Evolutionary conservation across 495 filamentous ascomycete genomes (phyloP).

Genomic region (Antarctomyces pellizariae): DNA sequence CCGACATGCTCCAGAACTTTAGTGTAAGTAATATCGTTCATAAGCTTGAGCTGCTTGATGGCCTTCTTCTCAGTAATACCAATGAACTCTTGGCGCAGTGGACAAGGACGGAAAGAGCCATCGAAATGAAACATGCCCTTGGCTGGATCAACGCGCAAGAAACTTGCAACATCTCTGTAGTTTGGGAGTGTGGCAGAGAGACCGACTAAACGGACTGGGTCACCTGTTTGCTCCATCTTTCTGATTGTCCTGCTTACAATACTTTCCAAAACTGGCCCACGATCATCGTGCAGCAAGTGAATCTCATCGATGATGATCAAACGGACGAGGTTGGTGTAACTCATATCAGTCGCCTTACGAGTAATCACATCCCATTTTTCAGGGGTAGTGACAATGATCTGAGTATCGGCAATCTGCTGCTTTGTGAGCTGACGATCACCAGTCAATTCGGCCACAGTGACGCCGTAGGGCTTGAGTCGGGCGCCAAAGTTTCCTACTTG

Average conservation of each 20-base stretch:
- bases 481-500: conserved; percentile 94
- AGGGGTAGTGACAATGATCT: conserved; percentile 95
- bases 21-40: conserved; percentile 97
- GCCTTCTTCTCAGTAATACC: conserved; percentile 95
- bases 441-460: conserved; percentile 80
- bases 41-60: conserved; percentile 96
- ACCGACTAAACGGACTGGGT: conserved; percentile 74
- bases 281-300: conserved; percentile 90
- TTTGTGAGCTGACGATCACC: conserved; percentile 97
- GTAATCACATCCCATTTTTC: conserved; percentile 99
- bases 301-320: conserved; percentile 96
- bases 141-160: conserved; percentile 69
- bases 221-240: conserved; percentile 77
- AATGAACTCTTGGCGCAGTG: conserved; percentile 88
- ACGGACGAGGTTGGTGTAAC: conserved; percentile 89
- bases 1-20: conserved; percentile 97
- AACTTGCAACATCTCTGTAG: conserved; percentile 88
- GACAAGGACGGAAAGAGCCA: conserved; percentile 79
- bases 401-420: conserved; percentile 91
- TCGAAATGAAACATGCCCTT: conserved; percentile 94
- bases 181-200: conserved; percentile 91
- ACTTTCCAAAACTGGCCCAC: conserved; percentile 89
- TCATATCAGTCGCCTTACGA: conserved; percentile 86
- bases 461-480: conserved; percentile 71
- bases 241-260: conserved; percentile 90